A percentile compares a stretch with the other conserved stretches of the same genome.
phyloP scores from a whole-genome alignment of 108 stramenopile genomes.

The Nannochloropsis salina region DNA sequence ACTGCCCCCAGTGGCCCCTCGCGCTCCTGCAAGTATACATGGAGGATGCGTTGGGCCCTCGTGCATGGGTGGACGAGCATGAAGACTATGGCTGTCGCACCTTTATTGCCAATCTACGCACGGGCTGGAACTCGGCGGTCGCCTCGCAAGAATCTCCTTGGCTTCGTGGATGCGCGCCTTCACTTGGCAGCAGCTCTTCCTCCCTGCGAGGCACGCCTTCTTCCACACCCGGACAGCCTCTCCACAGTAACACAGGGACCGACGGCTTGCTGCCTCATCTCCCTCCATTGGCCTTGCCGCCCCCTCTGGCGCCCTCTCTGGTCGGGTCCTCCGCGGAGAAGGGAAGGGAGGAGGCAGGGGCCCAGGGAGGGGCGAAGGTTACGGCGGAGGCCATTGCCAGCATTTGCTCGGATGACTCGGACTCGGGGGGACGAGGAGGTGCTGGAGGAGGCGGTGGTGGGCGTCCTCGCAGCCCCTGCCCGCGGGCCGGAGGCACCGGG shows the following conservation, averaged over 20 bases:
- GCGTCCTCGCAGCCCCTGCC: background rate
- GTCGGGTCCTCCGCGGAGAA: background rate
- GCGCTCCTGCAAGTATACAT: conserved; percentile 4
- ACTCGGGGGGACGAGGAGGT: conserved; percentile 11
- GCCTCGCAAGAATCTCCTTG: background rate
- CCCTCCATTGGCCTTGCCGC: background rate
- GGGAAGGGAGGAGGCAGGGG: background rate
- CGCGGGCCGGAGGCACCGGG: no score
- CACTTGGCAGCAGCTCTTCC: background rate
- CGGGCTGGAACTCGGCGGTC: background rate
- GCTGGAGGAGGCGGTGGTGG: conserved; percentile 1
- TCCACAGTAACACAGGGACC: background rate
- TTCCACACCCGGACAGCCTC: background rate
- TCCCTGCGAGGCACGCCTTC: background rate
- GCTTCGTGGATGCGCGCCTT: background rate
- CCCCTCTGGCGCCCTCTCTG: background rate
- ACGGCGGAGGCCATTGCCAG: background rate
- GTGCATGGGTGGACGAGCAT: background rate
- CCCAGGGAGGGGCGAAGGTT: background rate
- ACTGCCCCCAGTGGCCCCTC: background rate
- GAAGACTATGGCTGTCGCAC: background rate
- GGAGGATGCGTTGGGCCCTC: background rate
- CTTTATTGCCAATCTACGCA: background rate
- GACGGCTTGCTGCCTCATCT: background rate
- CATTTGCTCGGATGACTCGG: background rate